phyloP scores from a whole-genome alignment of 805 yeast species.

The Wickerhamiella alocasiicola region DNA sequence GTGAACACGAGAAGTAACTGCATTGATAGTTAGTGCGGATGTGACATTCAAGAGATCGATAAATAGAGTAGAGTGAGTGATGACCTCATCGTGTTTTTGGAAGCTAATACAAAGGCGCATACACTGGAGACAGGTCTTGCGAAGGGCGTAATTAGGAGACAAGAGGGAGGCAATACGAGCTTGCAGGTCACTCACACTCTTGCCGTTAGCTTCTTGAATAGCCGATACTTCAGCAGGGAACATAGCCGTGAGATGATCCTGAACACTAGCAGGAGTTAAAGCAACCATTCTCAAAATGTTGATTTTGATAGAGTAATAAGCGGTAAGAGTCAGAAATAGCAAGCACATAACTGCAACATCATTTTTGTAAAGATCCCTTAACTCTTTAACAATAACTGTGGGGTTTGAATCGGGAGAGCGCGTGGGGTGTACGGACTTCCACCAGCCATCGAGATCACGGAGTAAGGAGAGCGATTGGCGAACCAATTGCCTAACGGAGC shows the following conservation, averaged over 20 bases:
- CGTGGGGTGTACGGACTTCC: constrained; percentile 1
- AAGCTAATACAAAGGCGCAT: not conserved
- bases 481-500: constrained; percentile 1
- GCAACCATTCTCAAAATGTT: constrained; percentile 3
- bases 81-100: not conserved
- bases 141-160: not conserved
- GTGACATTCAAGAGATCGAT: not conserved
- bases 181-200: not conserved
- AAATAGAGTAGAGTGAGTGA: not conserved
- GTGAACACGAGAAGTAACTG: not conserved
- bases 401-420: not conserved
- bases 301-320: not conserved
- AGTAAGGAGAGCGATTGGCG: not conserved
- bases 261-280: not conserved
- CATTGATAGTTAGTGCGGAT: not conserved
- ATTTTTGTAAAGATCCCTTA: constrained; percentile 1
- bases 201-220: not conserved
- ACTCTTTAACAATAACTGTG: not conserved
- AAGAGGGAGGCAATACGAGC: constrained; percentile 4
- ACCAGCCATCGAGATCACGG: constrained; percentile 3
- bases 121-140: not conserved
- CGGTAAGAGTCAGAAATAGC: not conserved
- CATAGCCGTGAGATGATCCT: constrained; percentile 4
- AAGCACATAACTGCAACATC: not conserved
- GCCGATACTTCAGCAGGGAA: constrained; percentile 4